Evolutionary conservation across 2,329 filamentous ascomycete species (phyloP).

Genomic region (Ophiostoma sp.): DNA sequence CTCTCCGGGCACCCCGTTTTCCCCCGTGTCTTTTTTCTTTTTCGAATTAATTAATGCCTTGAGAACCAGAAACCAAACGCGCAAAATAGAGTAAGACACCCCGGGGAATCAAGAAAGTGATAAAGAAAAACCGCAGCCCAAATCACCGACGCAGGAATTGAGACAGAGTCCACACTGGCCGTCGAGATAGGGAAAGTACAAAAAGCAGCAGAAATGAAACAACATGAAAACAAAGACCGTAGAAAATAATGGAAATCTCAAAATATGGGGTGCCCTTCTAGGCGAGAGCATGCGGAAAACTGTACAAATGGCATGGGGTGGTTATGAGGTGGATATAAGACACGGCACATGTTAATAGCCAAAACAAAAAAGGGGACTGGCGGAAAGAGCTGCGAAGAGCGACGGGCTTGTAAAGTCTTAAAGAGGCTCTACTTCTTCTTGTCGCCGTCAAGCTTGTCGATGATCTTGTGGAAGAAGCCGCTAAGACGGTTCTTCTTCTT

Average conservation of each 20-base stretch:
- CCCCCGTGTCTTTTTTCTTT: neutral
- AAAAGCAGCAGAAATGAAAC: neutral
- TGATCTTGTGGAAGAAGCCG: slow-evolving; percentile 60
- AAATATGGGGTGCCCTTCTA: slow-evolving; percentile 15
- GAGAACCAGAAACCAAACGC: neutral
- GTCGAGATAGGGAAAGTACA: neutral
- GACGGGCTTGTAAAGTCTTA: neutral
- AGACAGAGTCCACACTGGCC: neutral
- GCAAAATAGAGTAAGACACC: slow-evolving; percentile 9
- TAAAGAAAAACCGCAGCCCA: slow-evolving; percentile 1
- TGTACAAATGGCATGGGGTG: slow-evolving; percentile 5
- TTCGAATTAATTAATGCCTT: slow-evolving; percentile 12
- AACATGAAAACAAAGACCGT: neutral
- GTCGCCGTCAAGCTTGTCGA: slow-evolving; percentile 46
- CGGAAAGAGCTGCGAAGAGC: neutral
- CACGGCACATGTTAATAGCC: neutral
- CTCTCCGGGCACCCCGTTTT: neutral
- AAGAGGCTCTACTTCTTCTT: slow-evolving; percentile 27
- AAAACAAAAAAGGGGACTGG: neutral
- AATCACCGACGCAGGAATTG: neutral
- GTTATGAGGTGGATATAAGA: neutral
- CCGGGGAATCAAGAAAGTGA: slow-evolving; percentile 28
- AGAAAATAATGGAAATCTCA: neutral
- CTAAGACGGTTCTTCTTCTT: slow-evolving; percentile 69
- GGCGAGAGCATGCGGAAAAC: neutral